Percentiles rank a stretch among this genome's conserved stretches.
phyloP scores from a whole-genome alignment of 2,329 filamentous ascomycete species.

The Acrocalymma vagum region DNA sequence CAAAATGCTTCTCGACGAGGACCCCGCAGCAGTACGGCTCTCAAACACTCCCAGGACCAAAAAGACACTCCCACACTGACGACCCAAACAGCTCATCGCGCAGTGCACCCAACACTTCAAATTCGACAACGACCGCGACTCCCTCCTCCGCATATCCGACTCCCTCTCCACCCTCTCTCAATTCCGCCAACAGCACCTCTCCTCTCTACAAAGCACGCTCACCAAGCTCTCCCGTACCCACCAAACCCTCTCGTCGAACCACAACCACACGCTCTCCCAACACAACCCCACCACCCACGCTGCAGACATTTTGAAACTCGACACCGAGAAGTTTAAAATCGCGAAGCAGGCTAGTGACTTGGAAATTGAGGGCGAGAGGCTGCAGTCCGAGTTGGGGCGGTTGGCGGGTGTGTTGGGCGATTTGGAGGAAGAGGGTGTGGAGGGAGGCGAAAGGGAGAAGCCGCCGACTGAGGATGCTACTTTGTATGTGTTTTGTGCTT shows the following conservation, averaged over 20 bases:
- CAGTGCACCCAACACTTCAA: constrained; percentile 96
- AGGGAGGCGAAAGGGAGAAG: constrained; percentile 69
- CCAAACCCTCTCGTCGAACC: constrained; percentile 76
- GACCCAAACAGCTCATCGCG: constrained; percentile 75
- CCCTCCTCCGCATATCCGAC: constrained; percentile 83
- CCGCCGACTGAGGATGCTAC: constrained; percentile 57
- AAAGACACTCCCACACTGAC: constrained; percentile 21
- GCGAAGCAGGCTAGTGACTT: constrained; percentile 91
- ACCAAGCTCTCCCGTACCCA: constrained; percentile 76
- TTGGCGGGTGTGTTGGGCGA: constrained; percentile 79
- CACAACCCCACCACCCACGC: constrained; percentile 85
- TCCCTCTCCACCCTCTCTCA: constrained; percentile 84
- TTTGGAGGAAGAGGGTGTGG: constrained; percentile 85
- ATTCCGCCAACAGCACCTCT: constrained; percentile 78
- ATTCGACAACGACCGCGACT: constrained; percentile 85
- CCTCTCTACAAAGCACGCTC: constrained; percentile 43
- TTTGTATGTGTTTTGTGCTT: constrained; percentile 48
- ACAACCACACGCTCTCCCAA: constrained; percentile 76
- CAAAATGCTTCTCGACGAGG: constrained; percentile 93
- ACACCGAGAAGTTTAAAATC: constrained; percentile 92
- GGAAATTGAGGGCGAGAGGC: constrained; percentile 93
- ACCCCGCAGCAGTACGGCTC: constrained; percentile 78
- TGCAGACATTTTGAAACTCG: constrained; percentile 82
- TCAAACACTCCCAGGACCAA: constrained; percentile 6
- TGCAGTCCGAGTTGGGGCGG: constrained; percentile 79